Conservation (phyloP, 169 alveolate species). For the Plasmodium billcollinsi region DNA sequence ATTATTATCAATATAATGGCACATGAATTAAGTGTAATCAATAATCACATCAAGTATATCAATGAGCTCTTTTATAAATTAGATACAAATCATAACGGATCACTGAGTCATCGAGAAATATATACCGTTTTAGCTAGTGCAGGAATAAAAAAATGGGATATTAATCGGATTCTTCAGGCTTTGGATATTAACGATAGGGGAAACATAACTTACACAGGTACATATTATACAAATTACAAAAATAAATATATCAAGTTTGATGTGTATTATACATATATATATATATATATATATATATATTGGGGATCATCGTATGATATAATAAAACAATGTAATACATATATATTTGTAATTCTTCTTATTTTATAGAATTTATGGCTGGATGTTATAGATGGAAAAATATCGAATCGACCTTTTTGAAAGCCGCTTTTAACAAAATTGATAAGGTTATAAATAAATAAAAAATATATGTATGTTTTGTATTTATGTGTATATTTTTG, state of each 20-base stretch:
- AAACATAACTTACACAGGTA: slow-evolving; percentile 64
- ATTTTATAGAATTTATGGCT: slow-evolving; percentile 59
- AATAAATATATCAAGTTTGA: slow-evolving; percentile 5
- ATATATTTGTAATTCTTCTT: neutral
- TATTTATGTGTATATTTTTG: neutral
- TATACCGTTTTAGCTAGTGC: slow-evolving; percentile 62
- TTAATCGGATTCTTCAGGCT: slow-evolving; percentile 68
- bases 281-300: neutral
- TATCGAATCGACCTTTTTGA: slow-evolving; percentile 66
- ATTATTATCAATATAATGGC: slow-evolving; percentile 73
- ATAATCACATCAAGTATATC: slow-evolving; percentile 49
- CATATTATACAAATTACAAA: too few species aligned
- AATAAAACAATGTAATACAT: neutral
- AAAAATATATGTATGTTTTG: neutral
- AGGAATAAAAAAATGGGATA: slow-evolving; percentile 76
- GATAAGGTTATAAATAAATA: slow-evolving; percentile 53
- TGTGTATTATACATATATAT: neutral
- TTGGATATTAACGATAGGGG: slow-evolving; percentile 69
- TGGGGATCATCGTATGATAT: neutral
- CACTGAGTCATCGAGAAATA: slow-evolving; percentile 72
- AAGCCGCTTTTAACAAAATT: slow-evolving; percentile 76
- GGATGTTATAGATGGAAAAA: slow-evolving; percentile 77
- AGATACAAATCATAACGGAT: slow-evolving; percentile 70
- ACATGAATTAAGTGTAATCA: slow-evolving; percentile 70
- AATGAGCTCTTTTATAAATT: slow-evolving; percentile 61